phyloP scores from a whole-genome alignment of 345 rosid species.

The Euphorbia tirucalli region DNA sequence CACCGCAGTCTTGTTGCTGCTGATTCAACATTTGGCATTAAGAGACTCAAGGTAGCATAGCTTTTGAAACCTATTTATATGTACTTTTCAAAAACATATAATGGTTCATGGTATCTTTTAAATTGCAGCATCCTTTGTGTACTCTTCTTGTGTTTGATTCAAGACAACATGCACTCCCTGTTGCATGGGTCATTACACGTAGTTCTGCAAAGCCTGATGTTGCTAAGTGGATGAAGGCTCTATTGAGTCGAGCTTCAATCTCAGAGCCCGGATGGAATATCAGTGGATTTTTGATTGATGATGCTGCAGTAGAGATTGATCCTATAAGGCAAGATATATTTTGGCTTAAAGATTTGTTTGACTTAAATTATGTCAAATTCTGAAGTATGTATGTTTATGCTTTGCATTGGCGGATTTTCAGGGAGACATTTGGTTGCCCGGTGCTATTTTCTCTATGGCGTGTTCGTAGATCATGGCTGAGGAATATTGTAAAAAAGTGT shows the following conservation, averaged over 20 bases:
- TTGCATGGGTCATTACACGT: constrained; percentile 87
- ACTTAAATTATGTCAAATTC: not conserved
- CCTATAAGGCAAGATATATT: constrained; percentile 58
- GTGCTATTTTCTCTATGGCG: constrained; percentile 87
- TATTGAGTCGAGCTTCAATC: constrained; percentile 55
- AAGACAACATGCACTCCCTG: constrained; percentile 89
- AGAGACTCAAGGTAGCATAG: constrained; percentile 73
- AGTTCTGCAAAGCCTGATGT: constrained; percentile 82
- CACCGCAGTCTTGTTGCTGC: constrained; percentile 76
- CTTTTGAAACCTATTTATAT: not conserved
- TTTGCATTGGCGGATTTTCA: constrained; percentile 32
- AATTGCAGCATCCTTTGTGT: constrained; percentile 77
- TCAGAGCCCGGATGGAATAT: constrained; percentile 72
- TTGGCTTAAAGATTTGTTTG: constrained; percentile 16
- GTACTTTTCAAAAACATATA: not conserved
- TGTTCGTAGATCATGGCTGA: constrained; percentile 88
- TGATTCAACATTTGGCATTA: constrained; percentile 87
- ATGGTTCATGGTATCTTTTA: constrained; percentile 19
- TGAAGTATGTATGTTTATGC: constrained; percentile 10
- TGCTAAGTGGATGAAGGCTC: constrained; percentile 82
- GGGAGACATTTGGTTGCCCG: constrained; percentile 80
- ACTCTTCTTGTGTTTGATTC: constrained; percentile 92
- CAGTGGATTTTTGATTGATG: constrained; percentile 79
- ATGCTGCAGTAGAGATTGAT: constrained; percentile 83
- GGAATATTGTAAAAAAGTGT: constrained; percentile 77